phyloP scores from a whole-genome alignment of 192 early-diverging fungal genomes.

The Funneliformis geosporum region DNA sequence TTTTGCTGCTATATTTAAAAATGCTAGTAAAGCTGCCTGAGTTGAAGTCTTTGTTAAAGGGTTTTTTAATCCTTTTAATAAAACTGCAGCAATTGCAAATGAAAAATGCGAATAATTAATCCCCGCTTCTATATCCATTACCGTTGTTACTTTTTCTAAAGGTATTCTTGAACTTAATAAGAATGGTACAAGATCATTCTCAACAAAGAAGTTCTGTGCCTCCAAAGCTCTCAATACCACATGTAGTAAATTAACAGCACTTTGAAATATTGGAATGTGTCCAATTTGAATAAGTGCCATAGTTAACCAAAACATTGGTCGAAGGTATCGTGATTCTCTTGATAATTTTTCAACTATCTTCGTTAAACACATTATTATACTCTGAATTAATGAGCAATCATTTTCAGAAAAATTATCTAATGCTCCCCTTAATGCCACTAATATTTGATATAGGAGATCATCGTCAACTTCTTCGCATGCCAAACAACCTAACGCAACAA shows the following conservation, averaged over 20 bases:
- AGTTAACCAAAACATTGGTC: slow-evolving; percentile 88
- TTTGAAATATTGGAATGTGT: slow-evolving; percentile 73
- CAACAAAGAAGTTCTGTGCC: slow-evolving; percentile 65
- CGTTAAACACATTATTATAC: slow-evolving; percentile 87
- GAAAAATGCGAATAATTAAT: slow-evolving; percentile 88
- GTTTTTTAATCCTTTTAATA: slow-evolving; percentile 83
- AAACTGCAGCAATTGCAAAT: slow-evolving; percentile 76
- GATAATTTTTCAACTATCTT: slow-evolving; percentile 84
- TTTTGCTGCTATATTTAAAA: slow-evolving; percentile 72
- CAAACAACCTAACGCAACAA: slow-evolving; percentile 85
- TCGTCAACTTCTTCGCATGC: slow-evolving; percentile 90
- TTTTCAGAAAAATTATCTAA: slow-evolving; percentile 82
- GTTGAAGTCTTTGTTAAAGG: slow-evolving; percentile 73
- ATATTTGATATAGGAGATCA: slow-evolving; percentile 86
- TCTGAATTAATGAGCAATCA: slow-evolving; percentile 76
- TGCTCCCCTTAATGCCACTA: slow-evolving; percentile 85
- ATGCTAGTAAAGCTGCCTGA: slow-evolving; percentile 62
- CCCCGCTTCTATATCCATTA: slow-evolving; percentile 74
- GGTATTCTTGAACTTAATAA: slow-evolving; percentile 72
- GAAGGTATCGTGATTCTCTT: slow-evolving; percentile 78
- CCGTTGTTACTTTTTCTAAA: slow-evolving; percentile 65
- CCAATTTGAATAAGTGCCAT: slow-evolving; percentile 85
- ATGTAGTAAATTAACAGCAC: slow-evolving; percentile 67
- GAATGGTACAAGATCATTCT: slow-evolving; percentile 68
- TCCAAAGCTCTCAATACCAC: slow-evolving; percentile 78